phyloP scores from a whole-genome alignment of 2,329 filamentous ascomycete genomes.

The Berkeleyomyces basicola region DNA sequence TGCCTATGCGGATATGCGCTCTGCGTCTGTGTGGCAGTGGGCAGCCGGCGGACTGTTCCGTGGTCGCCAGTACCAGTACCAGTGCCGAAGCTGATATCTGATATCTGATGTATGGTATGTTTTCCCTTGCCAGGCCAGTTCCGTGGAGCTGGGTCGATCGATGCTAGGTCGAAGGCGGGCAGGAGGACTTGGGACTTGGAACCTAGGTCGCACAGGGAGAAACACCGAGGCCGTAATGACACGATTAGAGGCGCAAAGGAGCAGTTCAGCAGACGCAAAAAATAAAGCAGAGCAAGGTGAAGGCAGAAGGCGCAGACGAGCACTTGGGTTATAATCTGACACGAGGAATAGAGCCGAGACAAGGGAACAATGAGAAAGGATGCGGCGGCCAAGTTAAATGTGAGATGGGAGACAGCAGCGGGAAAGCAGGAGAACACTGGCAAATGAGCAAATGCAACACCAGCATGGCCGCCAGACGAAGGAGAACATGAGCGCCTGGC shows the following conservation, averaged over 20 bases:
- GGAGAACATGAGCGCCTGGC: not conserved
- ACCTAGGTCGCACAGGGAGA: not conserved
- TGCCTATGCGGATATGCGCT: not conserved
- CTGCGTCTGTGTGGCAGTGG: not conserved
- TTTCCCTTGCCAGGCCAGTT: too few relatives aligned
- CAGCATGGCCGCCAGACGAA: not conserved
- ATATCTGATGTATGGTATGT: too few relatives aligned
- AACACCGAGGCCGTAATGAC: not conserved
- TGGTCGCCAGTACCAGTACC: not conserved
- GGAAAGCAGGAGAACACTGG: not conserved
- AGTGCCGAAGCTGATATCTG: too few relatives aligned
- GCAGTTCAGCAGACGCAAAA: not conserved
- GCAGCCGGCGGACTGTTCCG: not conserved
- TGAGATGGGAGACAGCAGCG: not conserved
- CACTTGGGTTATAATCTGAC: not conserved
- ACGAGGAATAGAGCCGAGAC: not conserved
- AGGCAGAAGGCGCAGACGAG: not conserved
- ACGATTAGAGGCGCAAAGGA: not conserved
- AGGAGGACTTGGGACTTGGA: not conserved
- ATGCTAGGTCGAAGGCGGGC: too few relatives aligned
- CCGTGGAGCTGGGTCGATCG: too few relatives aligned
- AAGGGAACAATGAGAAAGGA: not conserved
- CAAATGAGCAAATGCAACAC: slow-evolving; percentile 2
- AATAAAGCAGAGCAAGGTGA: not conserved
- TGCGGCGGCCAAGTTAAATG: not conserved